phyloP scores from a whole-genome alignment of 192 early-diverging fungal genomes.

The Entomortierella chlamydospora region DNA sequence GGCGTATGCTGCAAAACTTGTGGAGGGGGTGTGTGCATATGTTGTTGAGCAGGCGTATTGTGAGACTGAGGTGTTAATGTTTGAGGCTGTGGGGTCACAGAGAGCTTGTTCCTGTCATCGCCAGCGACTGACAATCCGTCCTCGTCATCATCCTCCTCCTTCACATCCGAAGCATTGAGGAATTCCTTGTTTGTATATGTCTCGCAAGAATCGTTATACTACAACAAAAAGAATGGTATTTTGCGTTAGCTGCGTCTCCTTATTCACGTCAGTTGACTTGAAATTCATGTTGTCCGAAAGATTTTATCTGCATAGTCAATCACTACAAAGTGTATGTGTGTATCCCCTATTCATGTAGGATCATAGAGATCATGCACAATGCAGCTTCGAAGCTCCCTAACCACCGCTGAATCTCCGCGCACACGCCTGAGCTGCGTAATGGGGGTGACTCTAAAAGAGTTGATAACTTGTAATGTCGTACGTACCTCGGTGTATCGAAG shows the following conservation, averaged over 20 bases:
- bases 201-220: slow-evolving; percentile 51
- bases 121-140: slow-evolving; percentile 42
- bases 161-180: slow-evolving; percentile 28
- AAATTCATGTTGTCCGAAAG: neutral
- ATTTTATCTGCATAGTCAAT: neutral
- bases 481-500: slow-evolving; percentile 85
- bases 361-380: neutral
- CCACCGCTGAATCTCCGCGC: neutral
- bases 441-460: no score
- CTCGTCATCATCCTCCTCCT: slow-evolving; percentile 47
- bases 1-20: slow-evolving; percentile 36
- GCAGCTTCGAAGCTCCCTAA: neutral
- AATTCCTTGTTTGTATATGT: slow-evolving; percentile 55
- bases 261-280: slow-evolving; percentile 1
- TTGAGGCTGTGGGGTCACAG: slow-evolving; percentile 52
- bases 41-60: slow-evolving; percentile 40
- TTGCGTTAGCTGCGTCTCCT: neutral
- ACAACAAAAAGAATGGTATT: neutral
- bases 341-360: neutral
- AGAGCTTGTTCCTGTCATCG: slow-evolving; percentile 48
- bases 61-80: slow-evolving; percentile 24
- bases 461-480: neutral
- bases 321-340: neutral
- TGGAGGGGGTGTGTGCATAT: slow-evolving; percentile 43
- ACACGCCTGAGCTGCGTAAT: no score